Evolutionary conservation across 495 filamentous ascomycete species (phyloP), one percentile per base, ranked within the genome.

Genomic region (Tetracladium setigerum): DNA sequence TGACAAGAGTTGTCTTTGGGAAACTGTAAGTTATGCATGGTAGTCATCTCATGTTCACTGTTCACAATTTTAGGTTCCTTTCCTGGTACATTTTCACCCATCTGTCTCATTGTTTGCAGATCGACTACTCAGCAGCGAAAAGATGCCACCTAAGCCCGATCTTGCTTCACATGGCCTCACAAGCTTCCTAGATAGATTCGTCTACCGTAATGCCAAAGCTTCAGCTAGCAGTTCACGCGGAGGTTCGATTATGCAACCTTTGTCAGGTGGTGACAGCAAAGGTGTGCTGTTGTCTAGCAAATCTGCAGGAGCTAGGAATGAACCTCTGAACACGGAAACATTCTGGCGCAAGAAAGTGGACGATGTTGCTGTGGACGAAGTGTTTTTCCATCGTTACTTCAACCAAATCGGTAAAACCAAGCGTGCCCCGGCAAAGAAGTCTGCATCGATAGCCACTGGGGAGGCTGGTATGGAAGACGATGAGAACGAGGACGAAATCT

Each of bases 371-470:
- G 86, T 82, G 0, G 89, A 98, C 57, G 94, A 98, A 56, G 88
- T 86, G 36, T 98, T 98, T 78, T 98, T 98, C 77, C 92, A 98
- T 66, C 80, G 84, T 47, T 98, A 97, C 77, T 97, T 98, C 64
- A 80, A 76, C 50, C 77, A 84, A 43, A 66, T 89, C 35, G 84
- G 84, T 37, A 91, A 86, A 62, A 49, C 53, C 24, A 80, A 83
- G 61, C 76, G 79, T 49, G 65, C 64, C 49, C 73, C 72, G 51
- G 61, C 62, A 38, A 80, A 82, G 71, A 62, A 68, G 61, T 59
- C 57, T 19, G 61, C 54, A 0, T 62, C 66, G 12, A 64, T 63
- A 34, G 62, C 54, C 5, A 63, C 53, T 6, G 71, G 66, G 5
- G 51, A 32, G 7, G 45, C 35, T 13, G 72, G 66, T 4, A 72